Evolutionary conservation across 306 rosid genomes (phyloP).

Genomic region (Malus sieversii): DNA sequence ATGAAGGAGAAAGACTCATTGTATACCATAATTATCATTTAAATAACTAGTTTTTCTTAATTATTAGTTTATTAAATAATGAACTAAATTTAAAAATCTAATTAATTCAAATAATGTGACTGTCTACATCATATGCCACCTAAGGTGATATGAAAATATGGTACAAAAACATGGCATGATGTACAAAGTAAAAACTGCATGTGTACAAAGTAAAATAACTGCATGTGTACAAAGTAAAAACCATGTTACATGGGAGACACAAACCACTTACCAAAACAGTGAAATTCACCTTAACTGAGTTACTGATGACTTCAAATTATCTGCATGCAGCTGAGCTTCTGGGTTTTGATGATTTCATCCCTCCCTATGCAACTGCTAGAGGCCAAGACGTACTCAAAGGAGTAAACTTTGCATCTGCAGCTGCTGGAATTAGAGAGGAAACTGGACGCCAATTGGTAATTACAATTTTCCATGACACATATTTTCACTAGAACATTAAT

Average conservation of each 20-base stretch:
- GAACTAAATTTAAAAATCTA: too few relatives aligned
- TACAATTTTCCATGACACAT: not conserved
- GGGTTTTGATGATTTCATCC: constrained; percentile 67
- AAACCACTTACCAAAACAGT: not conserved
- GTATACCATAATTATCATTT: too few relatives aligned
- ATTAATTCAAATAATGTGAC: too few relatives aligned
- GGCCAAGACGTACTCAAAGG: constrained; percentile 66
- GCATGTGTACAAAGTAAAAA: not conserved
- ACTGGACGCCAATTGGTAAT: constrained; percentile 86
- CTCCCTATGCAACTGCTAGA: constrained; percentile 51
- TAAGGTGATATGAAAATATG: too few relatives aligned
- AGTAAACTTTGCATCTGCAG: constrained; percentile 92
- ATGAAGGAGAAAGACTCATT: too few relatives aligned
- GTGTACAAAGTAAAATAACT: not conserved
- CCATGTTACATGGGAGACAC: too few relatives aligned
- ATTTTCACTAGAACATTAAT: not conserved
- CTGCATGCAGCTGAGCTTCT: constrained; percentile 55
- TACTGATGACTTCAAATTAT: too few relatives aligned
- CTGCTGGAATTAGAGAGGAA: constrained; percentile 95
- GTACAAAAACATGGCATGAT: too few relatives aligned
- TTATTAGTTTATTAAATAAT: too few relatives aligned
- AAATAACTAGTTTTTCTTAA: too few relatives aligned
- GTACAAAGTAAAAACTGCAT: not conserved
- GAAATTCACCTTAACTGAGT: not conserved
- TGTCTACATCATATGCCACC: too few relatives aligned